Base-by-base conservation (phyloP, 2,329 filamentous ascomycete species). In the Scytalidium lignicola region DNA sequence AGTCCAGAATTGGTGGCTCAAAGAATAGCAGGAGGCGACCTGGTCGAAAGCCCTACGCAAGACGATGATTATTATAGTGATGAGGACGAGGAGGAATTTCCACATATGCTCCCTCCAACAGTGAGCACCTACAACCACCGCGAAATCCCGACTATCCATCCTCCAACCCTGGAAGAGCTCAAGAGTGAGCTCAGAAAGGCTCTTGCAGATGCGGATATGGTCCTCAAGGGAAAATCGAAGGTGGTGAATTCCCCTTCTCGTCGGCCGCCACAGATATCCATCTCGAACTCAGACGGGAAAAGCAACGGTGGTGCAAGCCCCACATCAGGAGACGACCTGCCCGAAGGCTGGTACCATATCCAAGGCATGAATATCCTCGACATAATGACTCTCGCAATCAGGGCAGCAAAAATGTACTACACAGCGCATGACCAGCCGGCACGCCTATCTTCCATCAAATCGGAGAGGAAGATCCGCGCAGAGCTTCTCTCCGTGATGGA, bases 391-490 rank as follows among this genome's bases (percentile, higher is more conserved):
- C 76, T 97, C 47, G 92, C 92, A n/a, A 97, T 99, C 58, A 83
- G 90, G 46, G 90, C 92, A 1, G 93, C 93, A 46, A 96, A 95
- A 70, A 85, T 95, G 61, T 99, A 97, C 71, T 97, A 99, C 69
- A 96, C 91, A 0, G 81, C 90, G 3, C 93, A 97, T 65, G 88
- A 95, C 62, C 79, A 91, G 47, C 90, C 91, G 1, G 86, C 93
- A 58, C 84, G 88, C 32, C 74, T 97, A 17, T 89, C 93, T 62
- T 74, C 86, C 22, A 95, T 97, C 69, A 91, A 89, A 67, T 83
- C 89, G 0, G 93, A 99, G 67, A 88, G 86, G 54, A 79, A 87
- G 56, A 86, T 99, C 43, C 84, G 93, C 40, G 77, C 86, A 45
- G 92, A 97, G 60, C 73, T 97, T 8, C 80, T 96, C 39, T 80